Conservation (phyloP, 140 eudicot species). For the Erigeron philadelphicus region DNA sequence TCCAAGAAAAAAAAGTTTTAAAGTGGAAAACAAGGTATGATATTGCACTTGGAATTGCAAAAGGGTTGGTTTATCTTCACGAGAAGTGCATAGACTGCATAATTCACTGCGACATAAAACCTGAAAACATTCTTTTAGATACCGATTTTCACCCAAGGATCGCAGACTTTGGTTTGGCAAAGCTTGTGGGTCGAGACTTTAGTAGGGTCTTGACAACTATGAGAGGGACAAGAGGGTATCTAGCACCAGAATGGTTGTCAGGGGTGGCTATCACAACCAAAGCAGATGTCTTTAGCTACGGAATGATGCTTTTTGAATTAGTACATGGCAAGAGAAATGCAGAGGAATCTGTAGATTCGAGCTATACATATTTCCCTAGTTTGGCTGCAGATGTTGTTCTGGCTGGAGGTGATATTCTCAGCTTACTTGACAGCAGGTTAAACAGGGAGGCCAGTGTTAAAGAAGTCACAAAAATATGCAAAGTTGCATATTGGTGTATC, state of each 20-base stretch:
- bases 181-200: constrained; percentile 62
- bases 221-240: constrained; percentile 73
- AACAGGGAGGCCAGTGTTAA: constrained; percentile 35
- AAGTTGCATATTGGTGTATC: constrained; percentile 73
- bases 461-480: constrained; percentile 38
- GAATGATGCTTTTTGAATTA: constrained; percentile 68
- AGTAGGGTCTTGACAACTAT: constrained; percentile 68
- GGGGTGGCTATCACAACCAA: constrained; percentile 65
- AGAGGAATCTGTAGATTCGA: constrained; percentile 31
- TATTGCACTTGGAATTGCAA: constrained; percentile 60
- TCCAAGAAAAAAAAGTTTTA: constrained; percentile 34
- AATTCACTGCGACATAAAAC: constrained; percentile 85
- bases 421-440: constrained; percentile 46
- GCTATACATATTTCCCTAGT: constrained; percentile 42
- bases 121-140: constrained; percentile 65
- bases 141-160: constrained; percentile 49
- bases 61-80: constrained; percentile 67
- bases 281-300: constrained; percentile 79
- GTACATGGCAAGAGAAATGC: constrained; percentile 51
- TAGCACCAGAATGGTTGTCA: constrained; percentile 76
- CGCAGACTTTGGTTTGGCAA: constrained; percentile 79
- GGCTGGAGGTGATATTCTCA: constrained; percentile 44
- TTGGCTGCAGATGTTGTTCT: constrained; percentile 36
- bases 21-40: constrained; percentile 54
- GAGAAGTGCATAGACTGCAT: constrained; percentile 70